Evolutionary conservation across 257 asterid species (phyloP).

Genomic region (Solanum neorickii): DNA sequence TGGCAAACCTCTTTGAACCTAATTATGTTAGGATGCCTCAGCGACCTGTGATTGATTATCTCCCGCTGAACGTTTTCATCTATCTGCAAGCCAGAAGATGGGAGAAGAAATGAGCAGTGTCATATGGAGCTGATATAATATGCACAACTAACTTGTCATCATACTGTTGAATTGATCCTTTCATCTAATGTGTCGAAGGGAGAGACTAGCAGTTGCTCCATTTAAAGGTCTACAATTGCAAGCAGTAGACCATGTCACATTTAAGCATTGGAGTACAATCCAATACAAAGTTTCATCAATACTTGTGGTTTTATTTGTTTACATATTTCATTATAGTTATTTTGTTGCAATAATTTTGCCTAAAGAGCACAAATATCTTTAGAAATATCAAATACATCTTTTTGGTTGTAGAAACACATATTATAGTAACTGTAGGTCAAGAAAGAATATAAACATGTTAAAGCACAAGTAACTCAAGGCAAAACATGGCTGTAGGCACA

Average conservation of each 20-base stretch:
- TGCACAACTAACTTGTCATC: not conserved
- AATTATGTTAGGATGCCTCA: constrained; percentile 83
- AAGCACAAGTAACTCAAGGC: not conserved
- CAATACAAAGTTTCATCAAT: not conserved
- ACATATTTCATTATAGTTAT: not conserved
- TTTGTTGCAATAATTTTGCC: not conserved
- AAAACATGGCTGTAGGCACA: not conserved
- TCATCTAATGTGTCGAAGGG: not conserved
- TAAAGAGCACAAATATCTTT: not conserved
- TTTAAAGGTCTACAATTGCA: not conserved
- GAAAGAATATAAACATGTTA: not conserved
- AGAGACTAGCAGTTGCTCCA: not conserved
- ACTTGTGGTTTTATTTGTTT: not conserved
- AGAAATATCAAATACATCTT: not conserved
- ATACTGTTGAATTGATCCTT: not conserved
- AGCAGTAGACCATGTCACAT: not conserved
- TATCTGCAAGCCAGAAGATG: constrained; percentile 38
- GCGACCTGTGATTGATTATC: constrained; percentile 77
- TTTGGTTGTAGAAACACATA: not conserved
- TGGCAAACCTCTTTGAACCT: constrained; percentile 65
- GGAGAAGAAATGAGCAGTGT: not conserved
- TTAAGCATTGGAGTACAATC: not conserved
- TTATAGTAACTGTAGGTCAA: not conserved
- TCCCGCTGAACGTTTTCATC: constrained; percentile 88
- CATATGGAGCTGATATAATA: not conserved